A percentile compares a stretch with the other conserved stretches of the same genome.
These are phyloP conservation scores for Trichodelitschia bisporula DNA, from an alignment of 495 filamentous ascomycete genomes.

Conservation along the genomic window DNA sequence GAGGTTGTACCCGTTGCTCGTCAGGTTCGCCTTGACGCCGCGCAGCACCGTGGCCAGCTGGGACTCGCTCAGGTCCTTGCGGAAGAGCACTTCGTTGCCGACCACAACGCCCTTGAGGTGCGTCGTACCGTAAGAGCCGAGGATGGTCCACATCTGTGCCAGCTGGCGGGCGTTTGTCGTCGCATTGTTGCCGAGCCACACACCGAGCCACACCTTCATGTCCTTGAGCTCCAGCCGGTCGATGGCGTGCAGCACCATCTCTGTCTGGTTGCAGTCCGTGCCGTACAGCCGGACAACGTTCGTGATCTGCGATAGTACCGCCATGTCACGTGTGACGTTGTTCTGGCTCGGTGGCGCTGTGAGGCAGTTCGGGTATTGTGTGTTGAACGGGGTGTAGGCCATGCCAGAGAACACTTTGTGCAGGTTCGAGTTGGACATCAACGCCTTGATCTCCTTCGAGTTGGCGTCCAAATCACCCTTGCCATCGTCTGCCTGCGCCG, in stretches of 20 bases:
- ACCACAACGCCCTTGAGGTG: slow-evolving; percentile 72
- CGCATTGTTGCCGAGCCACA: slow-evolving; percentile 70
- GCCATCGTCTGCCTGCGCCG: too few relatives aligned
- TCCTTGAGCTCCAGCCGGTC: slow-evolving; percentile 42
- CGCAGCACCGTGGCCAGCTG: slow-evolving; percentile 39
- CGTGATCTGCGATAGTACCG: slow-evolving; percentile 75
- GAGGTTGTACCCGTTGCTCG: slow-evolving; percentile 34
- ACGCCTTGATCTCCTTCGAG: slow-evolving; percentile 52
- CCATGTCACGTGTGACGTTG: slow-evolving; percentile 80
- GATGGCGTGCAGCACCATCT: slow-evolving; percentile 77
- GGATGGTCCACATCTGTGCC: slow-evolving; percentile 50
- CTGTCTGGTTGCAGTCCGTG: slow-evolving; percentile 93
- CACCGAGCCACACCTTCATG: slow-evolving; percentile 87
- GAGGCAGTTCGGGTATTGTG: slow-evolving; percentile 73
- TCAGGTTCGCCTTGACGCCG: slow-evolving; percentile 47
- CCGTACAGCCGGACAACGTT: slow-evolving; percentile 81
- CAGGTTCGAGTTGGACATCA: slow-evolving; percentile 56
- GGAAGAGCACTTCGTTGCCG: slow-evolving; percentile 85
- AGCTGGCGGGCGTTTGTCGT: slow-evolving; percentile 72
- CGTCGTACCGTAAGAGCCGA: slow-evolving; percentile 37
- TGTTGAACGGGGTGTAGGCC: slow-evolving; percentile 82
- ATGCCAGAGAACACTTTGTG: slow-evolving; percentile 94
- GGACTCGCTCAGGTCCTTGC: slow-evolving; percentile 39
- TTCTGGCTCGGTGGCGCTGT: slow-evolving; percentile 63
- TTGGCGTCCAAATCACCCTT: slow-evolving; percentile 51